These are phyloP conservation scores for Pelargonium australe DNA, from an alignment of 441 rosid species.

Conservation along the genomic window DNA sequence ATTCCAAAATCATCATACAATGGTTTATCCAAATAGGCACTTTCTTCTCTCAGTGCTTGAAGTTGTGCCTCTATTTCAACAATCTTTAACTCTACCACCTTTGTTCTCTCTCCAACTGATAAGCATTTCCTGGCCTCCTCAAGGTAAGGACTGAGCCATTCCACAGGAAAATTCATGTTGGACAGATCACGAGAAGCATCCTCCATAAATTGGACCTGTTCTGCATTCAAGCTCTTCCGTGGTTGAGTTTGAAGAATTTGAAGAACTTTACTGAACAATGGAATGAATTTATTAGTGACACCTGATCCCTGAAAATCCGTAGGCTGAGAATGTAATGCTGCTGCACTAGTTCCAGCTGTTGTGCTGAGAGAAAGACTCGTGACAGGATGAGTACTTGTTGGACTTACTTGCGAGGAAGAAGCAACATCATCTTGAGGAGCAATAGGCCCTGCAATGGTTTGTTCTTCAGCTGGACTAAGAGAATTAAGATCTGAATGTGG, in stretches of 20 bases:
- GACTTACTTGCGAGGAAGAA: background rate
- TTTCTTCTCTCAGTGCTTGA: background rate
- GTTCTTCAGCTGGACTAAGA: background rate
- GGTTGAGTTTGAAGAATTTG: conserved; percentile 1
- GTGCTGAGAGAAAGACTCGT: background rate
- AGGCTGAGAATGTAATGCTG: background rate
- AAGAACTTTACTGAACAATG: background rate
- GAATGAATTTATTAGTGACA: background rate
- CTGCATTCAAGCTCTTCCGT: background rate
- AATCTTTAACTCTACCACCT: background rate
- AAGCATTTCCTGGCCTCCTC: background rate
- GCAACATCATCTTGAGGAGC: background rate
- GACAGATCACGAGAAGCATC: background rate
- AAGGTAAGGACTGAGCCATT: background rate
- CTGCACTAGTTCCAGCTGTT: background rate
- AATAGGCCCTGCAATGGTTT: background rate
- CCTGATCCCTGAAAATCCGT: background rate
- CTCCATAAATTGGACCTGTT: background rate
- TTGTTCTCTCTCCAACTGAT: background rate
- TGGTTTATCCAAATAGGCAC: background rate
- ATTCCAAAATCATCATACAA: background rate
- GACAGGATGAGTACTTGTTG: background rate
- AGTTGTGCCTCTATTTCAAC: background rate
- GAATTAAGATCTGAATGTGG: background rate
- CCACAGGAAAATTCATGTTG: background rate